Percentiles rank a stretch among this genome's conserved stretches.
Conservation (phyloP, 2,329 filamentous ascomycete genomes). For the Talaromyces sp. region DNA sequence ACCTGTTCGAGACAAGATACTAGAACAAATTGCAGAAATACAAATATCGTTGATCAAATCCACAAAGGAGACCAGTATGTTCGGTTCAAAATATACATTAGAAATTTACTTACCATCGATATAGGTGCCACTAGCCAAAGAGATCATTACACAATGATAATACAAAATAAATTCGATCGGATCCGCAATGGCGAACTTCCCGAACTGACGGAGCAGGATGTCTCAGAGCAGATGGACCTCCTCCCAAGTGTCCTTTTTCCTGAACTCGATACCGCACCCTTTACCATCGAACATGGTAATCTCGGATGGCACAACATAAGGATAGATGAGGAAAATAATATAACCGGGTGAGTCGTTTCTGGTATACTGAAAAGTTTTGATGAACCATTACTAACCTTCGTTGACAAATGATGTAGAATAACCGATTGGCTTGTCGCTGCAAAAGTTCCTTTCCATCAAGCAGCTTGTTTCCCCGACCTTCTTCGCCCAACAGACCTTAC, state of each 20-base stretch:
- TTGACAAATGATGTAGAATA: background rate
- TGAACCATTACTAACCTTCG: background rate
- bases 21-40: constrained; percentile 1
- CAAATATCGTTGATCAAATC: constrained; percentile 6
- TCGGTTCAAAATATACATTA: background rate
- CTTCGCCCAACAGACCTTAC: background rate
- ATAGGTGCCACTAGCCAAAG: background rate
- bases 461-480: background rate
- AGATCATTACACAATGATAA: constrained; percentile 3
- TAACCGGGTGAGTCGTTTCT: background rate
- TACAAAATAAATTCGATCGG: constrained; percentile 4
- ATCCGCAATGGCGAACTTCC: constrained; percentile 1
- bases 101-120: background rate
- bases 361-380: background rate
- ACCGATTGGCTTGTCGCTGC: background rate
- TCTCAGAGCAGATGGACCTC: constrained; percentile 8
- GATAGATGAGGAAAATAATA: background rate
- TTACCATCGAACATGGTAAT: constrained; percentile 5
- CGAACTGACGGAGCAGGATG: constrained; percentile 8
- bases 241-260: constrained; percentile 6
- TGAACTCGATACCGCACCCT: constrained; percentile 8
- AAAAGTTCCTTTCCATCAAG: background rate
- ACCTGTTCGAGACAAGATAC: constrained; percentile 4
- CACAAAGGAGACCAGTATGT: constrained; percentile 14
- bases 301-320: constrained; percentile 3